phyloP scores from a whole-genome alignment of 768 basidiomycete species.

The Cantharellus anzutake region DNA sequence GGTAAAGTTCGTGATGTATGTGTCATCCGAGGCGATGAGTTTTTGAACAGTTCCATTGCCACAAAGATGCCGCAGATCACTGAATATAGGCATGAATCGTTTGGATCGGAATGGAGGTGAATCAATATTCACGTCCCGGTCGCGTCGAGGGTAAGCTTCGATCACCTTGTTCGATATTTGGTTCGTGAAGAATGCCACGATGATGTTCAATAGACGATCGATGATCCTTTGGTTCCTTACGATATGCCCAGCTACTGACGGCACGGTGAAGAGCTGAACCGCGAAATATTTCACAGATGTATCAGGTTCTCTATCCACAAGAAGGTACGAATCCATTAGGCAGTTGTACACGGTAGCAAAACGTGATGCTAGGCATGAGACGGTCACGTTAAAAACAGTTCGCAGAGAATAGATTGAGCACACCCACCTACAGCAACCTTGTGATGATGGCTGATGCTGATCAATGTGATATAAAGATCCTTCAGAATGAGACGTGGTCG shows the following conservation, averaged over 20 bases:
- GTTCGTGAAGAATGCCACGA: conserved; percentile 83
- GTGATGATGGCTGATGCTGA: conserved; percentile 51
- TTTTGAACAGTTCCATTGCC: conserved; percentile 64
- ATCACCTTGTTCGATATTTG: conserved; percentile 32
- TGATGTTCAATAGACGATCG: conserved; percentile 58
- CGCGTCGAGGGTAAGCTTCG: conserved; percentile 7
- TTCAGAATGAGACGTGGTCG: conserved; percentile 60
- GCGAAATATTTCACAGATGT: conserved; percentile 89
- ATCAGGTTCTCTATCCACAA: conserved; percentile 86
- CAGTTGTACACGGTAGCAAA: conserved; percentile 74
- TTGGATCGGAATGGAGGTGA: conserved; percentile 82
- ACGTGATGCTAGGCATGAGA: conserved; percentile 38
- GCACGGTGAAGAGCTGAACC: conserved; percentile 82
- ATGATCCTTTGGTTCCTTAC: conserved; percentile 57
- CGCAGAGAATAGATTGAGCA: neutral
- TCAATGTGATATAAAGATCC: conserved; percentile 60
- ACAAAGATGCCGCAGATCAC: conserved; percentile 71
- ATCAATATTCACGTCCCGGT: conserved; percentile 47
- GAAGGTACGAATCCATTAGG: conserved; percentile 77
- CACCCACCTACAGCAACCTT: conserved; percentile 60
- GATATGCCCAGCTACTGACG: conserved; percentile 64
- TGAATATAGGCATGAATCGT: conserved; percentile 89
- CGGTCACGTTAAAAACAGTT: neutral
- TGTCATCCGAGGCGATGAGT: conserved; percentile 48
- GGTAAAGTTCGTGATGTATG: conserved; percentile 52